A percentile compares a stretch with the other conserved stretches of the same genome.
Conservation (phyloP, 108 stramenopile genomes). For the Nannochloropsis oceanica region DNA sequence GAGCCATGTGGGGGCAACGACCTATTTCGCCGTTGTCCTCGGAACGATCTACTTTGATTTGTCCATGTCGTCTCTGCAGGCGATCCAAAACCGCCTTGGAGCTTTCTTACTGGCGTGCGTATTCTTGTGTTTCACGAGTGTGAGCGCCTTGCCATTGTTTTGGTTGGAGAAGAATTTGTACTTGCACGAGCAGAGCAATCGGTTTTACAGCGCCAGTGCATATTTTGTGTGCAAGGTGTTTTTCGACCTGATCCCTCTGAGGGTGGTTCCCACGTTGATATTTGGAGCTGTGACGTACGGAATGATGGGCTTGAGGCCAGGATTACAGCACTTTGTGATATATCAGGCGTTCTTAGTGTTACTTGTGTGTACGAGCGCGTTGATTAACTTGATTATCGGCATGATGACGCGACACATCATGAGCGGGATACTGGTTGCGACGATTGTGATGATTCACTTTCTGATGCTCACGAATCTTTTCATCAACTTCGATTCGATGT, state of each 20-base stretch:
- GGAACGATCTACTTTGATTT: not conserved
- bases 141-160: not conserved
- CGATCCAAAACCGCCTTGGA: not conserved
- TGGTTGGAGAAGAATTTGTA: not conserved
- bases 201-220: not conserved
- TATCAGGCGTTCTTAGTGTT: not conserved
- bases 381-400: not conserved
- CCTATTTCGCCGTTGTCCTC: not conserved
- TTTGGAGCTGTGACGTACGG: not conserved
- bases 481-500: not conserved
- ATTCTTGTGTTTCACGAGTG: not conserved
- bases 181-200: not conserved
- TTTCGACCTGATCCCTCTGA: not conserved
- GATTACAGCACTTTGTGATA: not conserved
- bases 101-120: not conserved
- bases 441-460: not conserved
- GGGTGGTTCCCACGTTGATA: not conserved
- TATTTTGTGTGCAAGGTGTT: not conserved
- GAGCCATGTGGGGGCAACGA: not conserved
- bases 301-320: not conserved
- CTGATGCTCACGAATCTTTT: not conserved
- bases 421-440: not conserved
- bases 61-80: not conserved
- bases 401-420: not conserved
- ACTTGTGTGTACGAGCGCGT: not conserved